Conservation (phyloP, 129 eudicot genomes). For the Flaveria ramosissima region DNA sequence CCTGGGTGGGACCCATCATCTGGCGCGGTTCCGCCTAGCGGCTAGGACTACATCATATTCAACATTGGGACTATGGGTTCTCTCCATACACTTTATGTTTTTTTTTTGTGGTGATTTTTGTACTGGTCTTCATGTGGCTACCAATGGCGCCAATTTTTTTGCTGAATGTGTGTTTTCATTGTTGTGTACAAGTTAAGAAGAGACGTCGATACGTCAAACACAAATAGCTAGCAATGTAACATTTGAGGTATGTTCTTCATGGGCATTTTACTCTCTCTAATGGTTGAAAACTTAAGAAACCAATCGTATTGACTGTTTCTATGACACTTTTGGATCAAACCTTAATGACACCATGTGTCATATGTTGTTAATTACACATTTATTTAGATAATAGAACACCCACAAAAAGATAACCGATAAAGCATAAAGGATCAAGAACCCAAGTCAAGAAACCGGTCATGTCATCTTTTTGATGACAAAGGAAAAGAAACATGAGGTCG, state of each 20-base stretch:
- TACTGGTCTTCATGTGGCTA: neutral
- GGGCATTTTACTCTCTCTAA: neutral
- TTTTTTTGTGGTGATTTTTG: neutral
- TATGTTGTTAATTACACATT: no score
- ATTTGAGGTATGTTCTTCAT: neutral
- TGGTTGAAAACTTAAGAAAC: neutral
- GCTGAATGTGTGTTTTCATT: neutral
- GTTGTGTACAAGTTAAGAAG: neutral
- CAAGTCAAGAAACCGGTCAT: no score
- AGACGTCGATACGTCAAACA: neutral
- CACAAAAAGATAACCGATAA: no score
- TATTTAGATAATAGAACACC: no score
- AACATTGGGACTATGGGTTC: neutral
- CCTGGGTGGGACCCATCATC: constrained; percentile 89
- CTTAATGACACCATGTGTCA: no score
- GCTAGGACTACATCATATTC: constrained; percentile 1
- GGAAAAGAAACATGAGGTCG: no score
- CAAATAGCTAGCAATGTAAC: neutral
- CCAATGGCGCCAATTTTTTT: neutral
- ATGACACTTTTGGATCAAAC: no score
- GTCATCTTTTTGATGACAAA: no score
- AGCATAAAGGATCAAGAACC: no score
- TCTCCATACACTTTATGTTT: neutral
- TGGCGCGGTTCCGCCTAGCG: constrained; percentile 30
- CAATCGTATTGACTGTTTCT: neutral